phyloP scores from a whole-genome alignment of 129 eudicot genomes.

The Tanacetum coccineum region DNA sequence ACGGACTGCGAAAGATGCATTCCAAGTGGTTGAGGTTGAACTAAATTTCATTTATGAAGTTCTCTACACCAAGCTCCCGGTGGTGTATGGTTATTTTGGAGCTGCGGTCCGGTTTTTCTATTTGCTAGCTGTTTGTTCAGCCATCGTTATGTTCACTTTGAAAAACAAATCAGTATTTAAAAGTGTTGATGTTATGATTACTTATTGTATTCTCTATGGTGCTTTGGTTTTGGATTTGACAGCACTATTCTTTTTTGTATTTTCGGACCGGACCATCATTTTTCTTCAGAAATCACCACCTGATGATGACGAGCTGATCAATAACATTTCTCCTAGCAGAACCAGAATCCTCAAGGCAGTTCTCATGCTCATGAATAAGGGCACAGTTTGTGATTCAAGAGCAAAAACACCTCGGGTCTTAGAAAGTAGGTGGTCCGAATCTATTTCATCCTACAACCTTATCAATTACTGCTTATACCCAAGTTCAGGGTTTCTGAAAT shows the following conservation, averaged over 20 bases:
- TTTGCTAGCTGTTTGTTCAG: conserved; percentile 8
- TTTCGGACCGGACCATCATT: conserved; percentile 47
- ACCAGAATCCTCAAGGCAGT: background rate
- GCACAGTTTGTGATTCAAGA: background rate
- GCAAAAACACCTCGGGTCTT: background rate
- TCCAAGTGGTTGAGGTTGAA: conserved; percentile 49
- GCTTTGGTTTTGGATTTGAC: conserved; percentile 39
- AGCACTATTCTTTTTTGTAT: conserved; percentile 36
- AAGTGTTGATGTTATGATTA: conserved; percentile 21
- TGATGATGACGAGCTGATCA: conserved; percentile 4
- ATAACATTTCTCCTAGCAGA: background rate
- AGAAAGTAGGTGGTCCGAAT: conserved; percentile 40
- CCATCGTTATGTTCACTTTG: conserved; percentile 26
- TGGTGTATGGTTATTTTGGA: conserved; percentile 23
- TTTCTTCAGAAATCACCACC: conserved; percentile 27
- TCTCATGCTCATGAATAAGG: conserved; percentile 19
- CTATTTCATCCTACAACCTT: conserved; percentile 41
- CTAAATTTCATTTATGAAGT: conserved; percentile 53
- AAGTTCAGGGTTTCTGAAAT: conserved; percentile 1
- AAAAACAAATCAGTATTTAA: conserved; percentile 15
- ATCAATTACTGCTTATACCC: conserved; percentile 36
- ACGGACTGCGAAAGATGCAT: conserved; percentile 39
- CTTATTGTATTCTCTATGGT: conserved; percentile 42
- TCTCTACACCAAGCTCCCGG: conserved; percentile 52
- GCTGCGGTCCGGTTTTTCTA: conserved; percentile 21